Evolutionary conservation across 331 rosid species (phyloP).

Genomic region (Dryas integrifolia): DNA sequence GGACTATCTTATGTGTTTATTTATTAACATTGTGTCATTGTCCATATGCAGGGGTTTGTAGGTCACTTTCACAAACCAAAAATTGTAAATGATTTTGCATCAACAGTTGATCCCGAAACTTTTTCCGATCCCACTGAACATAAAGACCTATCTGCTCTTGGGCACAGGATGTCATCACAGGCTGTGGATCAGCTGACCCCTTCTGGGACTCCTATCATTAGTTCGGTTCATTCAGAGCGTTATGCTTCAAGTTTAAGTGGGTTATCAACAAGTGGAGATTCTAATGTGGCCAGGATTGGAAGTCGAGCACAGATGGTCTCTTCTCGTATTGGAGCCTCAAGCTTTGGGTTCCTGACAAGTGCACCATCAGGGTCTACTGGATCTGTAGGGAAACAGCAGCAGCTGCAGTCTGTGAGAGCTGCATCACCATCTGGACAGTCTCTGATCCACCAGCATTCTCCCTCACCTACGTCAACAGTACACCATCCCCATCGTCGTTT

Average conservation of each 20-base stretch:
- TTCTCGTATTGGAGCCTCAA: slow-evolving; percentile 30
- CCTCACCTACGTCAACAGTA: slow-evolving; percentile 38
- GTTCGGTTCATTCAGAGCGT: slow-evolving; percentile 51
- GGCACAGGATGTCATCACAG: slow-evolving; percentile 41
- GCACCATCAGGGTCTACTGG: slow-evolving; percentile 43
- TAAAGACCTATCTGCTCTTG: slow-evolving; percentile 56
- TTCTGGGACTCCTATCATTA: slow-evolving; percentile 28
- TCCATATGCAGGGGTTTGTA: slow-evolving; percentile 57
- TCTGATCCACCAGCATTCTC: slow-evolving; percentile 49
- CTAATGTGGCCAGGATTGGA: slow-evolving; percentile 44
- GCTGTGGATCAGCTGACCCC: slow-evolving; percentile 45
- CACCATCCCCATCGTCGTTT: slow-evolving; percentile 43
- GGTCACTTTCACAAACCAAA: slow-evolving; percentile 42
- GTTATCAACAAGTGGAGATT: slow-evolving; percentile 38
- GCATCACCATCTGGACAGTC: slow-evolving; percentile 59
- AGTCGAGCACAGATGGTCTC: slow-evolving; percentile 37
- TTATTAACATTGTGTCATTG: slow-evolving; percentile 21
- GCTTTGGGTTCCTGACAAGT: slow-evolving; percentile 34
- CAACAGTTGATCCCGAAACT: slow-evolving; percentile 45
- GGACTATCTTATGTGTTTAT: background rate
- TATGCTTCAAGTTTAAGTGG: slow-evolving; percentile 42
- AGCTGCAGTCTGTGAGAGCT: slow-evolving; percentile 41
- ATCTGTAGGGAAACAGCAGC: slow-evolving; percentile 41
- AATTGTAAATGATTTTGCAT: slow-evolving; percentile 26
- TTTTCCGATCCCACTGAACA: slow-evolving; percentile 42